phyloP scores from a whole-genome alignment of 371 early-diverging fungal species.

The Amoeboaphelidium occidentale region DNA sequence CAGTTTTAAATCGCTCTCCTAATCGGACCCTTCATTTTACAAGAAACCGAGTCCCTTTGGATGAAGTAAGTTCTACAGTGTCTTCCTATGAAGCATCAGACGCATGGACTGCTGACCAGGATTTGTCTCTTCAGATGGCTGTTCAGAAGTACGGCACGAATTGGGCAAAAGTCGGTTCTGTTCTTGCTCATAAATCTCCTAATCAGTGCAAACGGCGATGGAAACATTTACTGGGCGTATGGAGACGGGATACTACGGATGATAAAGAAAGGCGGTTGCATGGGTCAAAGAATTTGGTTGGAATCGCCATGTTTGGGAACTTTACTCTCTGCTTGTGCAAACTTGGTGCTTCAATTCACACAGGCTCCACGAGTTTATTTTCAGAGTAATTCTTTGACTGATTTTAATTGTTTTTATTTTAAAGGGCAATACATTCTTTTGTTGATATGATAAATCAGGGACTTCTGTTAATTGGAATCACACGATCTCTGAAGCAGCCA shows the following conservation, averaged over 20 bases:
- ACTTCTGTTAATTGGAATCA: not conserved
- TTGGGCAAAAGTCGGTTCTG: not conserved
- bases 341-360: not conserved
- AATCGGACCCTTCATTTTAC: too few species aligned
- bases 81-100: too few species aligned
- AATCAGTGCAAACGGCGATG: not conserved
- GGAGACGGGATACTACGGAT: not conserved
- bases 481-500: not conserved
- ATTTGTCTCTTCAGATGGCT: not conserved
- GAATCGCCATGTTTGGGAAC: not conserved
- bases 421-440: not conserved
- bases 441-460: not conserved
- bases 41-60: too few species aligned
- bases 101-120: not conserved
- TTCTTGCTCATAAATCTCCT: not conserved
- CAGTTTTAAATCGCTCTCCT: too few species aligned
- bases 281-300: not conserved
- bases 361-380: not conserved
- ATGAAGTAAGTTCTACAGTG: too few species aligned
- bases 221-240: not conserved
- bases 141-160: not conserved
- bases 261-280: not conserved
- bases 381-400: not conserved
- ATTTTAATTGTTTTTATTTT: too few species aligned
- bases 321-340: not conserved